Evolutionary conservation across 495 filamentous ascomycete genomes (phyloP), one percentile per base, ranked within the genome.

Genomic region (Penicillium roqueforti): DNA sequence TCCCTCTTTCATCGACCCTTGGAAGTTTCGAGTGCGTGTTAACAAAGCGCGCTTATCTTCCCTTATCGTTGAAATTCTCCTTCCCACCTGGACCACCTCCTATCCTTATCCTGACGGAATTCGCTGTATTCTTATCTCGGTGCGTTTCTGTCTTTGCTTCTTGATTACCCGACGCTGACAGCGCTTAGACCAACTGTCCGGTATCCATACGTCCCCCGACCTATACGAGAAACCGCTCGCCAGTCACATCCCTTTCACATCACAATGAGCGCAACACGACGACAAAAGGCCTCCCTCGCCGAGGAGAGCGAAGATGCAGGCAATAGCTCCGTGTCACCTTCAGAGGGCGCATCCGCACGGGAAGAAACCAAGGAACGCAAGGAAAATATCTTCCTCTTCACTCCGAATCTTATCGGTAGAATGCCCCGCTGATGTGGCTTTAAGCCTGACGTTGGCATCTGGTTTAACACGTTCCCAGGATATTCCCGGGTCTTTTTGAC

Each of bases 321-420:
- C 29, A 76, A 74, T 56, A 67, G 69, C 52, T 54, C 60, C 9
- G 60, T 54, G 38, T 51, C 55, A 23, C 64, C 71, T 19, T 63
- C 65, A 14, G 60, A 54, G 51, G 60, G 57, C 39, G 54, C 63
- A 31, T 54, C 55, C 39, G 31, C 50, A 14, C 57, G 59, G 22
- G 62, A 69, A 26, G 74, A 80, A 41, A 63, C 72, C 7, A 67
- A 78, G 32, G 92, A 96, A 76, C 61, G 71, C 7, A 68, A 77
- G 32, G 92, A 96, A 76, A 97, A 96, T 69, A 87, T 98, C 55
- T 98, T 96, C 62, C 70, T 96, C n/a, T 97, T 97, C 73, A 85
- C 82, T 59, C 93, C 93, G 6, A 98, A 98, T 60, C 71, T 97
- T 22, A 97, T 97, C 60, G 92, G 91, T 95, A 79, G 51, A 80